Base-by-base conservation (phyloP, 352 stramenopile species). In the Pythium graminicola region DNA sequence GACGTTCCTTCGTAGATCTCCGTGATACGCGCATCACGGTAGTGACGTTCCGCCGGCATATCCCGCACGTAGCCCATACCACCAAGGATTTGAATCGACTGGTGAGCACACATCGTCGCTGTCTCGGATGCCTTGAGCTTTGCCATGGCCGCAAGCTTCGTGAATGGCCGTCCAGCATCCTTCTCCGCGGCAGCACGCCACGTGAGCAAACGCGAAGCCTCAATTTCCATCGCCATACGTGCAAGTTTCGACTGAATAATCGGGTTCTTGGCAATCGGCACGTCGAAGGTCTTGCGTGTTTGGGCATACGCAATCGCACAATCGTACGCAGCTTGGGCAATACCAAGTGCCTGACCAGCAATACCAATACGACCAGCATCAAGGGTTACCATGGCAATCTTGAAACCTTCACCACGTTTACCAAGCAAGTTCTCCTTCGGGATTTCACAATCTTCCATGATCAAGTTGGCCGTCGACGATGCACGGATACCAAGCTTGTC, bases 361-460 rank as follows among this genome's bases (percentile, higher is more conserved):
- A 99, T 99, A 31, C 95, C 96, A 50, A 99, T 99, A 40, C 95
- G 83, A 28, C 83, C 81, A 69, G 91, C 78, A 59, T 99, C 98
- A 47, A 99, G 62, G 56, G 97, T 98, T 47, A 94, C 91, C 47
- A 99, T 99, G 10, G 95, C 96, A 62, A 98, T 98, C 67, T 98
- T 98, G 77, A 98, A 97, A 16, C 89, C 89, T 54, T 96, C 92
- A 47, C 89, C 89, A 19, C 93, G 69, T 50, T 98, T 85, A 23
- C 96, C 96, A 28, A 99, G 65, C 17, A 99, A 79, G 68, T 98
- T 89, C 44, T 85, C 72, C 45, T 83, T 78, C 32, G 89, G 80
- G n/a, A 99, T 93, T 62, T 95, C 89, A 16, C 98, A 94, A 67
- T 97, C 76, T 20, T 95, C 94, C 41, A 99, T 81, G 19, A 75